Percentiles rank a stretch among this genome's conserved stretches.
phyloP scores from a whole-genome alignment of 441 rosid species.

The Croton setiger region DNA sequence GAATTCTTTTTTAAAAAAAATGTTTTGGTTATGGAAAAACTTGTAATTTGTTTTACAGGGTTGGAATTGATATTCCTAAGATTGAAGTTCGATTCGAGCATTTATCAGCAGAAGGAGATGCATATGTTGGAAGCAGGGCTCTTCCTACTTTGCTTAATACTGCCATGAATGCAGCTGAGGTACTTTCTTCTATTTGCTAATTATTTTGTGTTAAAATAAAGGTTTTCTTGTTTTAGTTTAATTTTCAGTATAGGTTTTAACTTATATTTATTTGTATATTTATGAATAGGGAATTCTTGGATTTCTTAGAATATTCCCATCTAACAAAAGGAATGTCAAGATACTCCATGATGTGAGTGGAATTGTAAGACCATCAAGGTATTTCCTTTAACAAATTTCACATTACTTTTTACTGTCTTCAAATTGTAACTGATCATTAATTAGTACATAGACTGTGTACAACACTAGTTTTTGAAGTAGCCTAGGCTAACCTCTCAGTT shows the following conservation, averaged over 20 bases:
- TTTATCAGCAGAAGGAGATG: conserved; percentile 52
- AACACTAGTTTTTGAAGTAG: too few species aligned
- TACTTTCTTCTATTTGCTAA: conserved; percentile 4
- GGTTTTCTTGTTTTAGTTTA: neutral
- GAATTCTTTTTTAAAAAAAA: too few species aligned
- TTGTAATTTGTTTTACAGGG: conserved; percentile 30
- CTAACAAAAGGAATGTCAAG: conserved; percentile 48
- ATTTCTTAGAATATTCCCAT: conserved; percentile 38
- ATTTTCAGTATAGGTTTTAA: neutral
- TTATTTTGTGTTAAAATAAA: neutral
- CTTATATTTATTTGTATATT: neutral
- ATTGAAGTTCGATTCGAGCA: conserved; percentile 55
- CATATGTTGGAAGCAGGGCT: conserved; percentile 57
- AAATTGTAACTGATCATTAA: neutral
- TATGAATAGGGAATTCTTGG: conserved; percentile 41
- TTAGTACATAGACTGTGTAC: neutral
- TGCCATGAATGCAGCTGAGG: conserved; percentile 50
- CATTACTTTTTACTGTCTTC: neutral
- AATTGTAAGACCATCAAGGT: conserved; percentile 59
- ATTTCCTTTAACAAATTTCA: neutral
- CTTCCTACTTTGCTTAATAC: conserved; percentile 52
- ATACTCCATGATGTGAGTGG: conserved; percentile 56
- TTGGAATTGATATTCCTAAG: conserved; percentile 53
- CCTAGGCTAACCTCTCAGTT: too few species aligned
- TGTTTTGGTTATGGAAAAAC: neutral